Evolutionary conservation across 176 grass and related monocot species (phyloP).

Genomic region (Elymus sibiricus): DNA sequence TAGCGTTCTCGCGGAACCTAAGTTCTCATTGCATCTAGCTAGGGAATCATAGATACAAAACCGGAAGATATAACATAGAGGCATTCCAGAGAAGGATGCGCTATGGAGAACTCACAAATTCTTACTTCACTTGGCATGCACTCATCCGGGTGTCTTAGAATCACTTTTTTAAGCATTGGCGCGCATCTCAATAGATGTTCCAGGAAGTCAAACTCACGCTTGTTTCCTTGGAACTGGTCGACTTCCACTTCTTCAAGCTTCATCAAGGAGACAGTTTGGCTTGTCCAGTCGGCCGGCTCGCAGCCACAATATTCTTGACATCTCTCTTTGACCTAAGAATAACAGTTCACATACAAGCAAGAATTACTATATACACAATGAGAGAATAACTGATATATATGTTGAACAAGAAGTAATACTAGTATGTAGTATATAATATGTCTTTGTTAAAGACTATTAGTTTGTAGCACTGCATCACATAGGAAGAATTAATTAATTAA

Average conservation of each 20-base stretch:
- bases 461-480: no score
- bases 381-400: neutral
- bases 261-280: neutral
- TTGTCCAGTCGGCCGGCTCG: neutral
- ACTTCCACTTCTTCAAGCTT: neutral
- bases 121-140: neutral
- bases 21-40: no score
- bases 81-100: neutral
- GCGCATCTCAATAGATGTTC: neutral
- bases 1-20: no score
- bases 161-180: neutral
- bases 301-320: neutral
- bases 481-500: no score
- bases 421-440: no score
- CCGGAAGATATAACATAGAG: neutral
- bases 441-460: no score
- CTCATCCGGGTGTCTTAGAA: neutral
- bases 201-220: neutral
- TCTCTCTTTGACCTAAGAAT: neutral
- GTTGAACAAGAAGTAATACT: no score
- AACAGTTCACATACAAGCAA: neutral
- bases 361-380: neutral
- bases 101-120: neutral
- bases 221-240: neutral
- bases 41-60: neutral